These are phyloP conservation scores for Medicago truncatula DNA, from an alignment of 306 rosid species.

Conservation along the genomic window MtrunA17r5.0-ANR NC_053044.1:46999001-46999500, in stretches of 20 bases:
- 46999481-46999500: neutral
- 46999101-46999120: neutral
- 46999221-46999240: neutral
- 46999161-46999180: neutral
- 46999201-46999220: neutral
- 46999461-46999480: neutral
- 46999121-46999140: neutral
- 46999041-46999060: neutral
- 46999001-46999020: neutral
- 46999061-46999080: neutral
- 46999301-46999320: neutral
- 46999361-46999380: neutral
- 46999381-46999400: neutral
- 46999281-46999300: neutral
- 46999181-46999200: neutral
- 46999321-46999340: neutral
- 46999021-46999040: neutral
- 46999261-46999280: neutral
- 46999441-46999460: conserved; percentile 14
- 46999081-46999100: neutral
- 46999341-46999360: neutral
- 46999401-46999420: neutral
- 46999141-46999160: neutral
- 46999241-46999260: neutral
- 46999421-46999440: neutral